Evolutionary conservation across 2,329 filamentous ascomycete genomes (phyloP), one percentile per base, ranked within the genome.

Genomic region (Pseudogymnoascus sp.): DNA sequence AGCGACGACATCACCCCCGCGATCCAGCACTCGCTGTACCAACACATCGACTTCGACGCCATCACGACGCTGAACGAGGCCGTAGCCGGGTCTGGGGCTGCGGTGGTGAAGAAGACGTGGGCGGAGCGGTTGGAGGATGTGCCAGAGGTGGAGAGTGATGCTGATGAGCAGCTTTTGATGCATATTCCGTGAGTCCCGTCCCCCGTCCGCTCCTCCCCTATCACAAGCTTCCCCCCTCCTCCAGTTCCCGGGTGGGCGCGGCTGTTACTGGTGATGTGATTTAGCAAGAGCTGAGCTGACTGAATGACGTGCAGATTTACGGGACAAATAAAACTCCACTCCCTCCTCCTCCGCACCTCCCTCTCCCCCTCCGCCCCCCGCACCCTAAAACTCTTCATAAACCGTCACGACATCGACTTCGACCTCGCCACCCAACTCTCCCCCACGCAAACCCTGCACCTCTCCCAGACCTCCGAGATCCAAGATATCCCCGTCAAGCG

Each of bases 141-240:
- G 69, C 91, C 92, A 0, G 89, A 96, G 77, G 81, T 99, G 31
- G 84, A 83, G 71, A 96, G 91, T 72, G 90, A 96, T 73, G 86
- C 88, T 0, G 95, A 97, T 74, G 92, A 96, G 79, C 92, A 99
- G 78, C 77, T 99, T n/a, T 79, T 99, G 63, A 91, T 99, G 82
- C 87, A 88, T 67, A 83, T 97, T 39, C 95, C 95, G 89, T 96
- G 78, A 69, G 89, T 10, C 8, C 11, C 18, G 62, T 54, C 34
- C 40, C 31, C 40, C 45, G 10, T 37, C 59, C 47, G 26, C 66
- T 40, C 60, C 31, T 54, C 23, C 3, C 21, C 21, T 21, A 21
- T 21, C 21, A 21, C 23, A 26, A 26, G 23, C 2, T 26, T 1
- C 31, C 40, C 2, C 11, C 40, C 10, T 1, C 2, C 40, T 5